phyloP scores from a whole-genome alignment of 768 basidiomycete species.

The Scleroderma bovista region DNA sequence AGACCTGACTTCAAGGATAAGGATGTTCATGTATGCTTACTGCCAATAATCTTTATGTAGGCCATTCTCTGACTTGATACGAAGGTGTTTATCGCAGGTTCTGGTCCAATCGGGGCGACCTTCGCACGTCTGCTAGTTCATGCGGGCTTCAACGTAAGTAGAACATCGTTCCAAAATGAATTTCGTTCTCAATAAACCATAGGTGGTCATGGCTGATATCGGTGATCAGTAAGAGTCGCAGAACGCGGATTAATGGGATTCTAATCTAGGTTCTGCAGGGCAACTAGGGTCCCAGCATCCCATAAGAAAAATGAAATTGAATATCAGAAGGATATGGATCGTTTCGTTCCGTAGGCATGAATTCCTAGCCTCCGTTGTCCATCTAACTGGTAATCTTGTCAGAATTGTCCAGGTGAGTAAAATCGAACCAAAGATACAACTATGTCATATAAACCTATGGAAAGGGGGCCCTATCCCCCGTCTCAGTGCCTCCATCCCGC shows the following conservation, averaged over 20 bases:
- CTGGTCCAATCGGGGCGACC: constrained; percentile 26
- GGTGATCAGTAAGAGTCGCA: constrained; percentile 16
- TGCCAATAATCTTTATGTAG: too few species aligned
- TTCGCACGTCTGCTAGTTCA: constrained; percentile 22
- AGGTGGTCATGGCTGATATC: constrained; percentile 15
- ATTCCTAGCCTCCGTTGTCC: background rate
- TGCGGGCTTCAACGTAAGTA: constrained; percentile 7
- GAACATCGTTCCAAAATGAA: background rate
- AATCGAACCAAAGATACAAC: too few species aligned
- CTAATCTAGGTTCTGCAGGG: constrained; percentile 1
- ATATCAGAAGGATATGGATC: constrained; percentile 31
- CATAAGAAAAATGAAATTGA: constrained; percentile 32
- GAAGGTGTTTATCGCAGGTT: constrained; percentile 29
- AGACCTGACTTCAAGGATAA: too few species aligned
- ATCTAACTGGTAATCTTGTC: too few species aligned
- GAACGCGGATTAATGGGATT: too few species aligned
- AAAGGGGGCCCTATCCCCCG: constrained; percentile 11
- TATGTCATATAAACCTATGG: background rate
- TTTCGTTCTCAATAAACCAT: background rate
- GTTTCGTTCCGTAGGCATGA: constrained; percentile 21
- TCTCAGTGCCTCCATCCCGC: constrained; percentile 15
- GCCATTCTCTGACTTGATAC: background rate
- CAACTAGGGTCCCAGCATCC: constrained; percentile 6
- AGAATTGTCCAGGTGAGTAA: too few species aligned
- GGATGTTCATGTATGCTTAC: too few species aligned